Evolutionary conservation across 2,329 filamentous ascomycete genomes (phyloP), one percentile per base, ranked within the genome.

Genomic region (Aulographum hederae): DNA sequence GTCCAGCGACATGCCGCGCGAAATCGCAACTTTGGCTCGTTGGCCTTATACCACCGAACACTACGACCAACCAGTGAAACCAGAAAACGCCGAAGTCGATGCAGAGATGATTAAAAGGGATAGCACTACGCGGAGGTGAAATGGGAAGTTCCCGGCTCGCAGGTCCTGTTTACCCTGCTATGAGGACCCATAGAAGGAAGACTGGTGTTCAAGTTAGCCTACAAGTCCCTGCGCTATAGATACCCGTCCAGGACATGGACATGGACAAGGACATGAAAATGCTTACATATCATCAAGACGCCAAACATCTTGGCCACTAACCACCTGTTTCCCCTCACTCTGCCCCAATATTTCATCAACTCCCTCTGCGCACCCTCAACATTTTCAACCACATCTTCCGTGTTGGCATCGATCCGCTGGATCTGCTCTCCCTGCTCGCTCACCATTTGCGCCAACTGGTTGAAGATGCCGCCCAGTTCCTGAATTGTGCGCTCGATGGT

Each of bases 341-440:
- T 69, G 18, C 73, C 78, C 86, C 89, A 98, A 57, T 95, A 98
- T 54, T 94, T 94, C 58, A 98, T 71, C 47, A 98, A 53, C 56
- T 98, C 86, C 39, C 85, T 68, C 51, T 98, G 89, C 4, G 89
- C 89, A 13, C 89, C 89, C 47, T 93, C 73, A n/a, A 98, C 86
- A 45, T 98, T 98, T 47, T 95, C 86, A 33, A 98, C 86, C 4
- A 98, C 82, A 44, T 94, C 85, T 48, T 98, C 89, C 2, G 86
- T 94, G 53, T 95, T 94, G 41, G 86, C 86, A 46, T 95, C 86
- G 47, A 94, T 94, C 31, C 86, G 68, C 56, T 95, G 82, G 41
- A 98, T 92, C 78, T 93, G 92, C 56, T 94, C 89, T 38, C 80
- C 82, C 57, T 98, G 89, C 53, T 98, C 86, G 34, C 78, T 82